Conservation (phyloP, 1,284 basidiomycete genomes). For the Thelephora terrestris region DNA sequence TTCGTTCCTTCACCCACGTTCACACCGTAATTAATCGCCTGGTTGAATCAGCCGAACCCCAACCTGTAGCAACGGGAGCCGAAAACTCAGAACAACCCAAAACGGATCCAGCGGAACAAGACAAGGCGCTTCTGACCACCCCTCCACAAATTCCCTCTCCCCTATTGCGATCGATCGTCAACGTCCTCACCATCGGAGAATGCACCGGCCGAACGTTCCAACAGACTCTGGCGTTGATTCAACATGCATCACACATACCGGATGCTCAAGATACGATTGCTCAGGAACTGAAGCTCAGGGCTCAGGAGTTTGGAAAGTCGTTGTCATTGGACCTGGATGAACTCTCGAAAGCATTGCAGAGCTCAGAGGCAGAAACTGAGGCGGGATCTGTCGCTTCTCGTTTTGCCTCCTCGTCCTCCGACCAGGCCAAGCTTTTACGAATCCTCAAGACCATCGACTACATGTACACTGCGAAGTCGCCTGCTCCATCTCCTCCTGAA, state of each 20-base stretch:
- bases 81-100: neutral
- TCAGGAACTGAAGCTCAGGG: conserved; percentile 74
- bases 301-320: conserved; percentile 75
- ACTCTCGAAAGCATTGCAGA: conserved; percentile 54
- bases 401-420: conserved; percentile 86
- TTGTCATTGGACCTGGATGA: conserved; percentile 71
- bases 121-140: conserved; percentile 50
- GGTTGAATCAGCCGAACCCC: neutral
- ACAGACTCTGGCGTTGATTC: conserved; percentile 81
- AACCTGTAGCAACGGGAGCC: neutral
- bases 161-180: conserved; percentile 82
- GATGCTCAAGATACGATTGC: conserved; percentile 83
- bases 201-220: conserved; percentile 93
- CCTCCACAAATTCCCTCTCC: conserved; percentile 77
- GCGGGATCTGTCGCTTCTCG: conserved; percentile 68
- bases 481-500: conserved; percentile 25
- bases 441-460: conserved; percentile 95
- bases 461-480: conserved; percentile 71
- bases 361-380: conserved; percentile 42
- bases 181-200: conserved; percentile 89
- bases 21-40: neutral
- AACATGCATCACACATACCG: conserved; percentile 80
- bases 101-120: conserved; percentile 32
- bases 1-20: neutral
- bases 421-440: conserved; percentile 86